Percentiles rank a stretch among this genome's conserved stretches.
Evolutionary conservation across 2,329 filamentous ascomycete genomes (phyloP).

Genomic region (Xylaria multiplex): DNA sequence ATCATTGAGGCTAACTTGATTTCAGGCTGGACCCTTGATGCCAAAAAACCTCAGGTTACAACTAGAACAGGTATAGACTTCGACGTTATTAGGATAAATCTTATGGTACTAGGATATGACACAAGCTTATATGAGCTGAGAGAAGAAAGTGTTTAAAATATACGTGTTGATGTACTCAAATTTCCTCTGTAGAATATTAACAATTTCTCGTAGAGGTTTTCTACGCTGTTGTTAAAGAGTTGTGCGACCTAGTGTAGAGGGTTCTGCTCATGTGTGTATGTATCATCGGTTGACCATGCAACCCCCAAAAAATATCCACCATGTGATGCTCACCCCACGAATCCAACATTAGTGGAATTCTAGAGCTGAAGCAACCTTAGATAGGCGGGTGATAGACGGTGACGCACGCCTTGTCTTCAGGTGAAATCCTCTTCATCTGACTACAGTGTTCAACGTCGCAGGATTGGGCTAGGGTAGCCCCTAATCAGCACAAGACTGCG

Average conservation of each 20-base stretch:
- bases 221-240: too few relatives aligned
- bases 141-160: too few relatives aligned
- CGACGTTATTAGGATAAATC: neutral
- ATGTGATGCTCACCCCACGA: neutral
- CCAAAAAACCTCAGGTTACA: constrained; percentile 21
- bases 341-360: neutral
- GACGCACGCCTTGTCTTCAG: neutral
- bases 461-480: neutral
- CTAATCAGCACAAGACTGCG: neutral
- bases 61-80: constrained; percentile 3
- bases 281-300: too few relatives aligned
- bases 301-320: too few relatives aligned
- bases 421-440: neutral
- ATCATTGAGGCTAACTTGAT: neutral
- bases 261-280: too few relatives aligned
- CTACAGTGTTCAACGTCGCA: neutral
- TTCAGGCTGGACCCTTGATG: constrained; percentile 26
- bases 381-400: neutral
- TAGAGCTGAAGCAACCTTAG: neutral
- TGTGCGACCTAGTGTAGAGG: too few relatives aligned
- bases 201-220: too few relatives aligned
- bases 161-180: too few relatives aligned
- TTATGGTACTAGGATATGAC: too few relatives aligned
- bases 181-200: too few relatives aligned
- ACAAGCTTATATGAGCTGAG: too few relatives aligned